Base-by-base conservation (phyloP, 2,329 filamentous ascomycete genomes). In the Claviceps sp. region DNA sequence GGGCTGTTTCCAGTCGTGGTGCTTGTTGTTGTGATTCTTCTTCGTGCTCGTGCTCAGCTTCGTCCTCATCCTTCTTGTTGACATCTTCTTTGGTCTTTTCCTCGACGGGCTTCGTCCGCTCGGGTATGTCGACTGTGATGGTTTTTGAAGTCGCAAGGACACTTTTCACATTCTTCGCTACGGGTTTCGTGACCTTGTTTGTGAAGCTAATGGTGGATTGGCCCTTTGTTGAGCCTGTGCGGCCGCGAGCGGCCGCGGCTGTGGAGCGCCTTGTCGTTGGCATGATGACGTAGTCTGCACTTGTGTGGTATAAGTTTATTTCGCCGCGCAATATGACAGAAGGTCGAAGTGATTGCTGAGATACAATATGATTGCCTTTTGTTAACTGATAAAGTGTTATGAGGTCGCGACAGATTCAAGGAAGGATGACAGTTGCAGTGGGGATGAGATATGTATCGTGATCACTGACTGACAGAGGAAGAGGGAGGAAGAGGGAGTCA, bases 131-230 rank as follows among this genome's bases (percentile, higher is more conserved):
- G 47, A 70, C 61, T 47, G 67, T 69, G 39, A 64, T 53, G 11
- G 67, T 63, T 3, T 68, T 55, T 2, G 68, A 60, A 50, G 66
- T 53, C 19, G 66, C 53, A 24, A 67, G 59, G n/a, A 68, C 63
- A 4, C n/a, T 55, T 60, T 78, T 78, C 56, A 60, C 62, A 19
- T 74, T 68, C 57, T 73, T 73, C 24, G 73, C 64, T 3, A 72
- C 69, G 39, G 71, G 64, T 62, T 81, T 81, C 53, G 77, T 80
- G 46, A 81, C 75, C 43, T 70, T 70, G 62, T 74, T 73, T 59
- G 77, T 73, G 68, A 81, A 81, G 62, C 74, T 79, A 54, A 80
- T 70, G 40, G 75, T 81, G 8, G 75, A 73, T 57, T 81, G 78
- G 39, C 68, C 68, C 61, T 73, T 76, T 54, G 63, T 61, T 47